phyloP scores from a whole-genome alignment of 495 filamentous ascomycete species.

The Hypomontagnella submonticulosa region DNA sequence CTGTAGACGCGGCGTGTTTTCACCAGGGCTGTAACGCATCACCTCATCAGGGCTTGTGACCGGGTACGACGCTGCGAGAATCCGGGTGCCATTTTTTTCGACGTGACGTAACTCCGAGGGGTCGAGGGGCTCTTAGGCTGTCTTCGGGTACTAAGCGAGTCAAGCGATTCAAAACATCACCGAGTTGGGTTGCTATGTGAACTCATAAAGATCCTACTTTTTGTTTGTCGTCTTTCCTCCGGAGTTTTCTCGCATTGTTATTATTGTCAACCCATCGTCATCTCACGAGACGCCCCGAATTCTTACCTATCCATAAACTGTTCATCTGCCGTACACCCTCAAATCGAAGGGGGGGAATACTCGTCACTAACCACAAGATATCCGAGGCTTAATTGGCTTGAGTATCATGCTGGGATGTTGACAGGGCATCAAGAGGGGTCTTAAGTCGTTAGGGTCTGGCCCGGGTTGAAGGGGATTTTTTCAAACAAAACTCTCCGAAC shows the following conservation, averaged over 20 bases:
- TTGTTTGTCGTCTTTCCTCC: slow-evolving; percentile 1
- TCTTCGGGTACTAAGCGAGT: background rate
- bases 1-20: background rate
- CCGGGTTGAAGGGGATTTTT: slow-evolving; percentile 36
- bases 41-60: slow-evolving; percentile 6
- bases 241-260: slow-evolving; percentile 8
- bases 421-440: slow-evolving; percentile 20
- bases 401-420: slow-evolving; percentile 24
- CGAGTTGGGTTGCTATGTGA: background rate
- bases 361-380: slow-evolving; percentile 1
- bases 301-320: background rate
- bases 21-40: slow-evolving; percentile 12
- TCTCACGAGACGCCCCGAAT: background rate
- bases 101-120: slow-evolving; percentile 35
- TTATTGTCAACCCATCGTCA: slow-evolving; percentile 2
- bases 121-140: slow-evolving; percentile 8
- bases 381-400: slow-evolving; percentile 27
- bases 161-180: slow-evolving; percentile 2
- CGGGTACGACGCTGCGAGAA: slow-evolving; percentile 37
- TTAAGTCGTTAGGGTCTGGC: slow-evolving; percentile 10
- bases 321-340: background rate
- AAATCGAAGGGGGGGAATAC: slow-evolving; percentile 3
- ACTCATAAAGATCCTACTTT: background rate
- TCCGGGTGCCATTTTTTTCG: slow-evolving; percentile 21
- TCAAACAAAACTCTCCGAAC: slow-evolving; percentile 34